Conservation (phyloP, 371 early-diverging fungal species). For the Globomyces sp. region DNA sequence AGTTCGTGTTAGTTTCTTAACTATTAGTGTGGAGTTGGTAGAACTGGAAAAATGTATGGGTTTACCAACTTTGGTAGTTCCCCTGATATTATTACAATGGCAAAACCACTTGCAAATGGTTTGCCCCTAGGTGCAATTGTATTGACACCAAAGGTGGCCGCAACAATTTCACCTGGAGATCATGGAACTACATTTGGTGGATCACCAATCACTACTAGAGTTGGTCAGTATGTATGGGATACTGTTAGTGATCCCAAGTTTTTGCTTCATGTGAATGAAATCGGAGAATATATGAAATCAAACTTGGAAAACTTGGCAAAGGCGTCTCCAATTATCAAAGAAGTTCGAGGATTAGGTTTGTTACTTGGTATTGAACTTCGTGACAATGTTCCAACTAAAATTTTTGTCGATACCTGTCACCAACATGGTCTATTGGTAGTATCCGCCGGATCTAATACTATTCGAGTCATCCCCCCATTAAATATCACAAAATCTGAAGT, state of each 20-base stretch:
- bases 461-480: slow-evolving; percentile 89
- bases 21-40: slow-evolving; percentile 80
- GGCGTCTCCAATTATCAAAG: slow-evolving; percentile 54
- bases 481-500: slow-evolving; percentile 66
- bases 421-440: slow-evolving; percentile 85
- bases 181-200: slow-evolving; percentile 98
- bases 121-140: slow-evolving; percentile 93
- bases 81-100: slow-evolving; percentile 92
- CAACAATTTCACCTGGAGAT: slow-evolving; percentile 75
- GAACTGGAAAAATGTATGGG: slow-evolving; percentile 88
- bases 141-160: slow-evolving; percentile 72
- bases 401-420: slow-evolving; percentile 71
- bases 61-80: slow-evolving; percentile 69
- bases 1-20: slow-evolving; percentile 36
- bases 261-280: slow-evolving; percentile 60
- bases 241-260: slow-evolving; percentile 69
- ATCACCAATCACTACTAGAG: slow-evolving; percentile 80
- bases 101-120: slow-evolving; percentile 95
- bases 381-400: slow-evolving; percentile 55
- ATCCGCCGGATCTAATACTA: slow-evolving; percentile 82
- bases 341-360: slow-evolving; percentile 83
- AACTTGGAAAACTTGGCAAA: slow-evolving; percentile 53
- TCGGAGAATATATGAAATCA: slow-evolving; percentile 56
- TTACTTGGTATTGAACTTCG: slow-evolving; percentile 64
- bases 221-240: slow-evolving; percentile 69